Conservation (phyloP, 31 red algal genomes). For the Porphyra umbilicalis region DNA sequence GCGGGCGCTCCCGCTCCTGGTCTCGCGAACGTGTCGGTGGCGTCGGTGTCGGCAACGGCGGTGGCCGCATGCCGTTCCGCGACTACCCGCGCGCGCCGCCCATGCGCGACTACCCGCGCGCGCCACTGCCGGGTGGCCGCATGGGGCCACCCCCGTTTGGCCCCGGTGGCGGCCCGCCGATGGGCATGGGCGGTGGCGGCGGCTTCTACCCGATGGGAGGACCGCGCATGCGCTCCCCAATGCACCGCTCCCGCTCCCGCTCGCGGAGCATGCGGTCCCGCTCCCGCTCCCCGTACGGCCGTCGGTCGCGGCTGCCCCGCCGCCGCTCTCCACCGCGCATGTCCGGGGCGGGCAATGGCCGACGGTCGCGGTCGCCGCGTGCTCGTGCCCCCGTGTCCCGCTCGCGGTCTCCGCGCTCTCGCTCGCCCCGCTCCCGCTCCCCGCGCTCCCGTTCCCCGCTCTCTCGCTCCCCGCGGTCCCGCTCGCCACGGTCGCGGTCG, state of each 20-base stretch:
- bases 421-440: background rate
- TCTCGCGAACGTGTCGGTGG: background rate
- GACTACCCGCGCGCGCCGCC: constrained; percentile 1
- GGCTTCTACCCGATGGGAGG: background rate
- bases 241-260: background rate
- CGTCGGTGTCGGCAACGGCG: background rate
- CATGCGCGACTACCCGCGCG: constrained; percentile 4
- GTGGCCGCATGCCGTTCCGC: background rate
- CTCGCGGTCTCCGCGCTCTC: constrained; percentile 1
- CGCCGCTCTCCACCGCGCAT: background rate
- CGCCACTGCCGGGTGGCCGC: background rate
- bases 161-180: background rate
- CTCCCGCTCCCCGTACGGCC: constrained; percentile 10
- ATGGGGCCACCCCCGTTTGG: background rate
- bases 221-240: constrained; percentile 1
- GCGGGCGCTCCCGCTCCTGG: background rate
- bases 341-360: background rate
- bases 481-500: constrained; percentile 1
- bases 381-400: background rate
- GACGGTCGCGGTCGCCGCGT: constrained; percentile 5
- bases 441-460: background rate
- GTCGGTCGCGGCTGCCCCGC: background rate
- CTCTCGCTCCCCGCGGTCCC: constrained; percentile 8
- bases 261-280: constrained; percentile 4
- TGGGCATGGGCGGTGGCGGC: background rate